Evolutionary conservation across 495 filamentous ascomycete genomes (phyloP).

Genomic region (Trichoderma erinaceum): DNA sequence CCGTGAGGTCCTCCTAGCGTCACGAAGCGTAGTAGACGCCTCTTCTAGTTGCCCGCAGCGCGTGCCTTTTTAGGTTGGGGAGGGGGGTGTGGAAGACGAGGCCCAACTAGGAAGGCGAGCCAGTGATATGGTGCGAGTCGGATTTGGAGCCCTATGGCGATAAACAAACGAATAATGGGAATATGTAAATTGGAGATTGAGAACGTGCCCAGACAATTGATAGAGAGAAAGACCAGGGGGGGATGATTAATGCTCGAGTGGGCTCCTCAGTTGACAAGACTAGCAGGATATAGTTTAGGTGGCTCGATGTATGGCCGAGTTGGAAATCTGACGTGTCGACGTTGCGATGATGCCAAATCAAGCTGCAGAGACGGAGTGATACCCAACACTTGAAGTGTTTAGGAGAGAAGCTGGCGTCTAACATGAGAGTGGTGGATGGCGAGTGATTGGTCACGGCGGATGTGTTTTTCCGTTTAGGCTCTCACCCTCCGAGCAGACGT

Average conservation of each 20-base stretch:
- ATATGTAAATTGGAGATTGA: background rate
- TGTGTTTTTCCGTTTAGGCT: constrained; percentile 7
- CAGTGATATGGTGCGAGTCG: constrained; percentile 4
- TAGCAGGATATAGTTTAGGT: background rate
- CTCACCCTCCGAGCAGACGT: too few relatives aligned
- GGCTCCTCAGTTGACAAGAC: background rate
- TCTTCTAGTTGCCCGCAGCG: background rate
- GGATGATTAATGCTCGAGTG: background rate
- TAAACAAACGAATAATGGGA: background rate
- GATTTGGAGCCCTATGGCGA: background rate
- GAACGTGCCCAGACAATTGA: background rate
- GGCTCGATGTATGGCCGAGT: background rate
- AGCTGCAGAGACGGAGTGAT: background rate
- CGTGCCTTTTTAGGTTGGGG: constrained; percentile 5
- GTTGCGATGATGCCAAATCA: background rate
- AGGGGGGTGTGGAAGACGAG: background rate
- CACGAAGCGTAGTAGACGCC: background rate
- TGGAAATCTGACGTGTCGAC: background rate
- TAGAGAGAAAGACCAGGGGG: background rate
- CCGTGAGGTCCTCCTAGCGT: background rate
- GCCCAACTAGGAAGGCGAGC: constrained; percentile 13
- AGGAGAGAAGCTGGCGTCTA: background rate
- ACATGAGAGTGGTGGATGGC: background rate
- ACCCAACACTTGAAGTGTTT: background rate
- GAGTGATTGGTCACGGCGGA: background rate